Conservation (phyloP, 768 basidiomycete genomes). For the Leccinum boreale region DNA sequence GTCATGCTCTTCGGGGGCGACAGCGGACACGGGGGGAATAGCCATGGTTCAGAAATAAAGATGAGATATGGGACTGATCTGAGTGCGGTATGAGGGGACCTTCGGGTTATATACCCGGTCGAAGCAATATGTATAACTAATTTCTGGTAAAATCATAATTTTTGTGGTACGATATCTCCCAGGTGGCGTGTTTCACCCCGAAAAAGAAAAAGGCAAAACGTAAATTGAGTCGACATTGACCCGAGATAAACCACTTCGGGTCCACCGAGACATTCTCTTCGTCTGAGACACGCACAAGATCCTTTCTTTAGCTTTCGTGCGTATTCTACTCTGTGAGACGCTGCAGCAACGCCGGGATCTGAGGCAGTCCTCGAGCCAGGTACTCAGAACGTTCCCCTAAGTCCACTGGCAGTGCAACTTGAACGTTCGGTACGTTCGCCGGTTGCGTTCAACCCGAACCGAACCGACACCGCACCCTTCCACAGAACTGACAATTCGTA, state of each 20-base stretch:
- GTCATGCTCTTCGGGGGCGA: slow-evolving; percentile 12
- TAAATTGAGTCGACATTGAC: background rate
- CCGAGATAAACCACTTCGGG: background rate
- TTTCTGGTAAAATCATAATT: slow-evolving; percentile 15
- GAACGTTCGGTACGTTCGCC: slow-evolving; percentile 1
- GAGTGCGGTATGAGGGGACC: background rate
- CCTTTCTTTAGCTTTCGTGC: background rate
- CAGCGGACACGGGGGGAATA: slow-evolving; percentile 13
- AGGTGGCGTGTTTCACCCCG: slow-evolving; percentile 28
- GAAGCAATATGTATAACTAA: slow-evolving; percentile 14
- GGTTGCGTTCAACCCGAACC: background rate
- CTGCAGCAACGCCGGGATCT: background rate
- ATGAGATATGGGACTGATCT: background rate
- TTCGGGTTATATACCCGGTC: slow-evolving; percentile 22
- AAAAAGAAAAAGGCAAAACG: background rate
- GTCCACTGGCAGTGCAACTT: background rate
- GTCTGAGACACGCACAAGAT: slow-evolving; percentile 5
- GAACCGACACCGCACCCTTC: background rate
- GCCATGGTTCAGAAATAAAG: slow-evolving; percentile 19
- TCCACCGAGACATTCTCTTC: background rate
- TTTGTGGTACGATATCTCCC: slow-evolving; percentile 28
- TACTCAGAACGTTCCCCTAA: background rate
- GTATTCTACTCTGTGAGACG: background rate
- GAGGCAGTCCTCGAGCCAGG: background rate
- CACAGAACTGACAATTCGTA: background rate